A percentile compares a stretch with the other conserved stretches of the same genome.
Evolutionary conservation across 2,329 filamentous ascomycete species (phyloP).

Genomic region (Parastagonospora avenae): DNA sequence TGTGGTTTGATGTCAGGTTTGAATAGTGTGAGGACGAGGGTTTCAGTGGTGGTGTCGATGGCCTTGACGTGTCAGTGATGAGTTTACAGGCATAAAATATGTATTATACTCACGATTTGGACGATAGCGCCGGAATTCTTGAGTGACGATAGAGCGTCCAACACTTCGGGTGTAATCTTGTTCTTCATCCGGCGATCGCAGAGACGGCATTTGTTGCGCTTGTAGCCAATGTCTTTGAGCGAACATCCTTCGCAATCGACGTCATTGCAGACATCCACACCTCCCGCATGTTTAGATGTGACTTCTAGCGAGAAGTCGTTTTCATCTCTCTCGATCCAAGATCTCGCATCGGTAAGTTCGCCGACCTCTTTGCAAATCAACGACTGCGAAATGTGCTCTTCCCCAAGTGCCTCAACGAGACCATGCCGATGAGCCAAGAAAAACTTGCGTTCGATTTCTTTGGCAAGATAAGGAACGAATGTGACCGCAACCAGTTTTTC

Average conservation of each 20-base stretch:
- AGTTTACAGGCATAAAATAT: background rate
- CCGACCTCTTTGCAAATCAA: constrained; percentile 36
- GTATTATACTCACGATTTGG: constrained; percentile 23
- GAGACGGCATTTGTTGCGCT: constrained; percentile 33
- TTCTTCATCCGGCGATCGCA: constrained; percentile 43
- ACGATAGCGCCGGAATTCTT: constrained; percentile 14
- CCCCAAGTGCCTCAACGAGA: constrained; percentile 18
- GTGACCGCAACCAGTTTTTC: constrained; percentile 23
- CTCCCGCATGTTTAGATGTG: background rate
- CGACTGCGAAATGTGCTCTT: constrained; percentile 15
- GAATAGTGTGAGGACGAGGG: constrained; percentile 17
- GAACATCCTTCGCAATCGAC: background rate
- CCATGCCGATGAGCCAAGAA: constrained; percentile 18
- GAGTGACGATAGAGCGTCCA: constrained; percentile 20
- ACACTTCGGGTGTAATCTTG: constrained; percentile 22
- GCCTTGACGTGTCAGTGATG: constrained; percentile 10
- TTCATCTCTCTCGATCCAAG: constrained; percentile 26
- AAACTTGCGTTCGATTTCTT: constrained; percentile 3
- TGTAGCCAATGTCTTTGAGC: constrained; percentile 23
- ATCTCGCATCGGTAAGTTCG: constrained; percentile 31
- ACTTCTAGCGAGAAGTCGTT: background rate
- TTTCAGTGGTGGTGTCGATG: constrained; percentile 21
- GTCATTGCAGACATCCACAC: background rate
- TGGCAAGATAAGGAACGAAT: constrained; percentile 28
- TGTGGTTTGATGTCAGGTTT: constrained; percentile 1